These are phyloP conservation scores for Nothophytophthora sp. DNA, from an alignment of 352 stramenopile species.

Conservation along the genomic window DNA sequence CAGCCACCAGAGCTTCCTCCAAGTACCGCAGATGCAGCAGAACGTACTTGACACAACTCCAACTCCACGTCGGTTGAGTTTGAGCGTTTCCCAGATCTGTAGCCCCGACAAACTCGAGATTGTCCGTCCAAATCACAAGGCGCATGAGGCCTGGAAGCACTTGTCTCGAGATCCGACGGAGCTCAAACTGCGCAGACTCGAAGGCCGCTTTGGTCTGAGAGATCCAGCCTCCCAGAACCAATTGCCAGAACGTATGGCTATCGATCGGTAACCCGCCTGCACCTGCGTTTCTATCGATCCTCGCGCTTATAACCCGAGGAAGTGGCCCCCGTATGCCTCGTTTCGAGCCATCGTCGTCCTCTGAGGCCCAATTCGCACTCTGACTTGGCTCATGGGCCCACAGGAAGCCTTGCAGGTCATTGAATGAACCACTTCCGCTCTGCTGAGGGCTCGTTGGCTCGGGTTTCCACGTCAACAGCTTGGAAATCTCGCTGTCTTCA, in stretches of 20 bases:
- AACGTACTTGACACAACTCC: conserved; percentile 38
- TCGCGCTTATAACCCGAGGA: conserved; percentile 14
- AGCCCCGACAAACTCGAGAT: conserved; percentile 23
- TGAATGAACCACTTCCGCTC: not conserved
- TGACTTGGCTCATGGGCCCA: conserved; percentile 26
- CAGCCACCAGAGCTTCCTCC: conserved; percentile 16
- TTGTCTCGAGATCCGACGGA: conserved; percentile 64
- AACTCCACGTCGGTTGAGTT: conserved; percentile 19
- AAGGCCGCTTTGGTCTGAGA: conserved; percentile 43
- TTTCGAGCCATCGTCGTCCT: conserved; percentile 1
- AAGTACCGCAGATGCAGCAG: conserved; percentile 48
- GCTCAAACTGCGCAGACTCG: conserved; percentile 61
- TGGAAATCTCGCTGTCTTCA: not conserved
- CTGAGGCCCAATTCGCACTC: conserved; percentile 39
- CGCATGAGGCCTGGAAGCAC: conserved; percentile 55
- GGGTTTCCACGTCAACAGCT: conserved; percentile 8
- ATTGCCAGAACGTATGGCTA: conserved; percentile 28
- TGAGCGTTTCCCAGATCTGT: conserved; percentile 2
- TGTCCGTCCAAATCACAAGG: conserved; percentile 48
- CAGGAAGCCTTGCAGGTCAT: conserved; percentile 2
- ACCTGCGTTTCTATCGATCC: conserved; percentile 16
- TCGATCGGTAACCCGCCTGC: not conserved
- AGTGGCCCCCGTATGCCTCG: conserved; percentile 15
- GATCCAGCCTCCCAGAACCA: conserved; percentile 41
- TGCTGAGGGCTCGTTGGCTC: not conserved